phyloP scores from a whole-genome alignment of 179 eudicot species.

The Vitellaria paradoxa region DNA sequence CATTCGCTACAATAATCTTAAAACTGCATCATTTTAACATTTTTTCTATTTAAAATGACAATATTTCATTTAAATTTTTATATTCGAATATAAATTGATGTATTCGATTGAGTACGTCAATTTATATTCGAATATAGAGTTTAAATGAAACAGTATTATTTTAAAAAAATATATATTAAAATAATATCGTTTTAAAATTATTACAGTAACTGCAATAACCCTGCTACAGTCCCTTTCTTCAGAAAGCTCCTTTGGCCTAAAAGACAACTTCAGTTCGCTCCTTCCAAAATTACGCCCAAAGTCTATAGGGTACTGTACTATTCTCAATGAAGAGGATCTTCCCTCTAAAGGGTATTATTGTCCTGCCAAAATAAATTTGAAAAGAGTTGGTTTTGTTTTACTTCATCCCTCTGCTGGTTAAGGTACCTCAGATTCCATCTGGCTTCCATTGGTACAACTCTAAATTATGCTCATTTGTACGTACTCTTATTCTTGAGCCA shows the following conservation, averaged over 20 bases:
- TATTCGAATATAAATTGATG: too few species aligned
- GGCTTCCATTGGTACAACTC: not conserved
- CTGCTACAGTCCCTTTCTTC: too few species aligned
- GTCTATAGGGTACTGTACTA: not conserved
- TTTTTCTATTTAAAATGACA: too few species aligned
- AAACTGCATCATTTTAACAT: too few species aligned
- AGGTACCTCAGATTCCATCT: not conserved
- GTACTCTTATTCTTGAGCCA: not conserved
- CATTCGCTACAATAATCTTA: too few species aligned
- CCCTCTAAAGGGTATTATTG: constrained; percentile 2
- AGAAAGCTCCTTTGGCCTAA: not conserved
- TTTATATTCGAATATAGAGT: too few species aligned
- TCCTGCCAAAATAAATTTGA: constrained; percentile 7
- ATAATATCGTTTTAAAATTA: too few species aligned
- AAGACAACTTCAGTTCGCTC: constrained; percentile 12
- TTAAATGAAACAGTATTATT: too few species aligned
- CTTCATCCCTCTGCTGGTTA: not conserved
- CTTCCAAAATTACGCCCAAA: constrained; percentile 12
- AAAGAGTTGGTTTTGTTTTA: constrained; percentile 4
- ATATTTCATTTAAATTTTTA: too few species aligned
- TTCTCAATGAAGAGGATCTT: constrained; percentile 7
- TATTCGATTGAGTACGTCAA: too few species aligned
- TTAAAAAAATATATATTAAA: too few species aligned
- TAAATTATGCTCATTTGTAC: not conserved
- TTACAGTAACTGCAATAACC: too few species aligned